phyloP scores from a whole-genome alignment of 1,139 yeast genomes.

The Debaryomyces robertsiae region DNA sequence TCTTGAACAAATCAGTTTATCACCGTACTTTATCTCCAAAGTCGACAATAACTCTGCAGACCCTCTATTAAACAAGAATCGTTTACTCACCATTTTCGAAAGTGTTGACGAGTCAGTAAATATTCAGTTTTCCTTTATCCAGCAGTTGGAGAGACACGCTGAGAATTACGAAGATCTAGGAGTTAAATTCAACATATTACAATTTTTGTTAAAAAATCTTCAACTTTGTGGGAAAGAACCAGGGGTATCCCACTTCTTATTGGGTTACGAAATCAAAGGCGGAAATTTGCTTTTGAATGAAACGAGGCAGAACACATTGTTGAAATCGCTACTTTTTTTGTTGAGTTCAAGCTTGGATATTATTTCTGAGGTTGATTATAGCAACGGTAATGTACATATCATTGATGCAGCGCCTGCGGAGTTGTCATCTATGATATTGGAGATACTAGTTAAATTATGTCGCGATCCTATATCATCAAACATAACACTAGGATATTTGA shows the following conservation, averaged over 20 bases:
- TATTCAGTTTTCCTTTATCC: conserved; percentile 71
- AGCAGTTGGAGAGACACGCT: conserved; percentile 58
- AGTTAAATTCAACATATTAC: conserved; percentile 59
- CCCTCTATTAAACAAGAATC: conserved; percentile 53
- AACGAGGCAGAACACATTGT: conserved; percentile 44
- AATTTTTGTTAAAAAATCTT: conserved; percentile 58
- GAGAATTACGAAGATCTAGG: conserved; percentile 30
- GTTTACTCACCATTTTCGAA: conserved; percentile 71
- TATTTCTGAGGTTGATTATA: conserved; percentile 40
- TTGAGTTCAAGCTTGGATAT: conserved; percentile 50
- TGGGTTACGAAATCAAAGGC: conserved; percentile 61
- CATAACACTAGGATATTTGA: conserved; percentile 54
- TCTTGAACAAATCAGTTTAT: conserved; percentile 51
- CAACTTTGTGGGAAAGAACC: conserved; percentile 42
- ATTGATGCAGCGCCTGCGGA: conserved; percentile 59
- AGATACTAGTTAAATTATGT: conserved; percentile 61
- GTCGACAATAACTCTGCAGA: conserved; percentile 29
- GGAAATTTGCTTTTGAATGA: conserved; percentile 27
- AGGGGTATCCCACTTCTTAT: conserved; percentile 69
- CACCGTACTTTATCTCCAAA: conserved; percentile 50
- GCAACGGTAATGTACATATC: conserved; percentile 36
- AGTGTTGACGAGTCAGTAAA: conserved; percentile 72
- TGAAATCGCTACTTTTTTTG: conserved; percentile 54
- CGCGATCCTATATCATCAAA: conserved; percentile 56
- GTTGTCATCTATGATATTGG: conserved; percentile 59